phyloP scores from a whole-genome alignment of 2,329 filamentous ascomycete genomes.

The Macrophomina tecta region DNA sequence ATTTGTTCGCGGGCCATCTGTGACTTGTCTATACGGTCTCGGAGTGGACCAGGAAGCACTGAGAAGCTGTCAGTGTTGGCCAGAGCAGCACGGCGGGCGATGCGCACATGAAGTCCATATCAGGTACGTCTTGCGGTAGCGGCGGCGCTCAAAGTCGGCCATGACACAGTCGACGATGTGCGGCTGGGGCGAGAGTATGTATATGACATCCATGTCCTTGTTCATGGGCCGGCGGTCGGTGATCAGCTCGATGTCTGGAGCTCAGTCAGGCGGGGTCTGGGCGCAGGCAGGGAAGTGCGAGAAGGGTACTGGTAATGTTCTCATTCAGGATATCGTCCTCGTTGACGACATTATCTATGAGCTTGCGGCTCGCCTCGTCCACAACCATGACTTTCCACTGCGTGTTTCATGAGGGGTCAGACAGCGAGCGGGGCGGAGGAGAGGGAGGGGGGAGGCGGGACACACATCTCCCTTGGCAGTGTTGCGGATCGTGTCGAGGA shows the following conservation, averaged over 20 bases:
- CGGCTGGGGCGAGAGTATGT: constrained; percentile 82
- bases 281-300: constrained; percentile 8
- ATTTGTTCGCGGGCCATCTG: constrained; percentile 74
- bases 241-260: constrained; percentile 87
- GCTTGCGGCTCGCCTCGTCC: constrained; percentile 80
- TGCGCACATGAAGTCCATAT: constrained; percentile 77
- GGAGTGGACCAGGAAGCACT: constrained; percentile 72
- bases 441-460: constrained; percentile 25
- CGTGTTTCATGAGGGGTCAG: constrained; percentile 30
- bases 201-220: constrained; percentile 91
- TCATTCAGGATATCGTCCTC: constrained; percentile 97
- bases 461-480: constrained; percentile 83
- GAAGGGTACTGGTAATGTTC: constrained; percentile 82
- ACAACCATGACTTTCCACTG: constrained; percentile 98
- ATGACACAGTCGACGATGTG: constrained; percentile 94
- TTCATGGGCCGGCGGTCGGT: constrained; percentile 84
- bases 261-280: constrained; percentile 37
- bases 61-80: constrained; percentile 37
- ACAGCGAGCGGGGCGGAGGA: constrained; percentile 27
- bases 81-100: not conserved
- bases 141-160: constrained; percentile 84
- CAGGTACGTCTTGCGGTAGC: constrained; percentile 79
- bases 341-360: constrained; percentile 89
- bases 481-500: constrained; percentile 74
- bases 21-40: constrained; percentile 76